Evolutionary conservation across 2,329 filamentous ascomycete genomes (phyloP).

Genomic region (Sporothrix globosa): DNA sequence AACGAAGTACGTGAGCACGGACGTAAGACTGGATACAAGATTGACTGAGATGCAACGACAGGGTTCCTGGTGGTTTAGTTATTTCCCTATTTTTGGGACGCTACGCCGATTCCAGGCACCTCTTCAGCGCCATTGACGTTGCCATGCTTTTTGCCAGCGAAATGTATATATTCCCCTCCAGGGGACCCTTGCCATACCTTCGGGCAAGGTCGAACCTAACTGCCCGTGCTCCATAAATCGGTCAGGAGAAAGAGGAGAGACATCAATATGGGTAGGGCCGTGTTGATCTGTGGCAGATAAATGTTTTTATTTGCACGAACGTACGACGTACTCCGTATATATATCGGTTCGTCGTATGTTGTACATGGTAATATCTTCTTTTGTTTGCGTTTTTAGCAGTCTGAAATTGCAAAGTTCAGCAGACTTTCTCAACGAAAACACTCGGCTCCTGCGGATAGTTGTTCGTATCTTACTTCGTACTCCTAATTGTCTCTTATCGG

Average conservation of each 20-base stretch:
- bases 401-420: too few species aligned
- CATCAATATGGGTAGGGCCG: conserved; percentile 18
- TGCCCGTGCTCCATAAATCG: conserved; percentile 21
- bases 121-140: conserved; percentile 13
- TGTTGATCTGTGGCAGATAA: background rate
- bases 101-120: conserved; percentile 20
- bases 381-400: too few species aligned
- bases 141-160: conserved; percentile 10
- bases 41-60: background rate
- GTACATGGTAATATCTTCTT: too few species aligned
- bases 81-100: background rate
- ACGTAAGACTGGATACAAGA: background rate
- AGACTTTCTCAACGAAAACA: too few species aligned
- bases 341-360: too few species aligned
- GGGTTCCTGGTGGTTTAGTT: background rate
- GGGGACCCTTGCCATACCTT: conserved; percentile 17
- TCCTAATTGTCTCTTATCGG: too few species aligned
- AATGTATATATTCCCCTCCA: too few species aligned
- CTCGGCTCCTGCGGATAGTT: too few species aligned
- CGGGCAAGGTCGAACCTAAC: conserved; percentile 21
- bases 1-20: background rate
- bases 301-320: background rate
- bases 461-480: too few species aligned
- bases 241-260: conserved; percentile 6
- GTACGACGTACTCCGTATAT: too few species aligned